Conservation (phyloP, 352 stramenopile genomes). For the Globisporangium splendens region DNA sequence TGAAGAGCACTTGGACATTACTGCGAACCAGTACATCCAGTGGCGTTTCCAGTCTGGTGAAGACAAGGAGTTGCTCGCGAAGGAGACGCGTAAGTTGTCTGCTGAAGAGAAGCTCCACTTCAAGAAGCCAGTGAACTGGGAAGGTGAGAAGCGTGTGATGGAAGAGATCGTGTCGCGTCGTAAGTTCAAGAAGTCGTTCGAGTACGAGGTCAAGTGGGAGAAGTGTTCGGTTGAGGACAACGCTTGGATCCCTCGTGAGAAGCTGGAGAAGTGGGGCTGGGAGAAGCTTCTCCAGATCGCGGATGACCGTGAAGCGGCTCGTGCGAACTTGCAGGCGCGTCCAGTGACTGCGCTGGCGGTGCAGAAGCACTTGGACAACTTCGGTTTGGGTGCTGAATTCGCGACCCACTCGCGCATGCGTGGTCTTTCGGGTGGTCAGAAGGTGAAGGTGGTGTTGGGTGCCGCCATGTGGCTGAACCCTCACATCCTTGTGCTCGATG, state of each 20-base stretch:
- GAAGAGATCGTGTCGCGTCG: conserved; percentile 90
- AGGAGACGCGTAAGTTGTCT: conserved; percentile 89
- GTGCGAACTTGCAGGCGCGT: conserved; percentile 91
- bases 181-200: conserved; percentile 93
- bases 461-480: conserved; percentile 96
- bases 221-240: conserved; percentile 94
- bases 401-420: conserved; percentile 98
- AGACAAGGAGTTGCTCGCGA: conserved; percentile 90
- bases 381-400: conserved; percentile 95
- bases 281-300: conserved; percentile 96
- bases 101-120: conserved; percentile 93
- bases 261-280: conserved; percentile 96
- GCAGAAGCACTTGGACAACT: conserved; percentile 96
- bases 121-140: conserved; percentile 94
- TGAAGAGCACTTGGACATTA: conserved; percentile 94
- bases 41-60: conserved; percentile 94
- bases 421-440: conserved; percentile 97
- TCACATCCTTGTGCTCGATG: conserved; percentile 94
- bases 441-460: conserved; percentile 98
- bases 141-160: conserved; percentile 87
- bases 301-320: conserved; percentile 93
- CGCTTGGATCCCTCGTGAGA: conserved; percentile 92
- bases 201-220: conserved; percentile 98
- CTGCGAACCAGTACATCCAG: conserved; percentile 96
- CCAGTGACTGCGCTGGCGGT: conserved; percentile 94